A percentile compares a stretch with the other conserved stretches of the same genome.
Conservation (phyloP, 1,139 yeast species). For the Lodderomyces parapsilosis region DNA sequence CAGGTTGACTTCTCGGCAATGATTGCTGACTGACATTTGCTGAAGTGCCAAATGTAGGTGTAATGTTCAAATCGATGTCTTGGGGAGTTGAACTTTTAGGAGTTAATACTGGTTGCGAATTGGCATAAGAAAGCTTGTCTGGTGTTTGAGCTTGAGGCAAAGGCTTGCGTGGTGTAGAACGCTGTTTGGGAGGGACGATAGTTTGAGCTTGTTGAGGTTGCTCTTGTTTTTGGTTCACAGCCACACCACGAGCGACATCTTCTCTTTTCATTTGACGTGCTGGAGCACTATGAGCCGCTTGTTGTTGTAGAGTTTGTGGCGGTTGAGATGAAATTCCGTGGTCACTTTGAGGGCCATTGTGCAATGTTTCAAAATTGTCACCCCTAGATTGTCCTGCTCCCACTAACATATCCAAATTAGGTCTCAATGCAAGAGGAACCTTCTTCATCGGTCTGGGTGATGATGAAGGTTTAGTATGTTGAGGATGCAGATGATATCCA, state of each 20-base stretch:
- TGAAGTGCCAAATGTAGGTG: background rate
- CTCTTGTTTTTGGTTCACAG: background rate
- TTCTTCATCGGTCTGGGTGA: constrained; percentile 10
- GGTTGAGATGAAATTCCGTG: background rate
- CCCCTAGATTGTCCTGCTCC: background rate
- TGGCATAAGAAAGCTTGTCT: background rate
- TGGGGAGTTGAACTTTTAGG: background rate
- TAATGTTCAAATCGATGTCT: background rate
- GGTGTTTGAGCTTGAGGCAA: background rate
- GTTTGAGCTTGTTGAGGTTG: too few relatives aligned
- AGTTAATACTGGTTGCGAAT: background rate
- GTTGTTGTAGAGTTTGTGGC: background rate
- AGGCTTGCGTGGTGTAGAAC: background rate
- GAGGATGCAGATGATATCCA: constrained; percentile 13
- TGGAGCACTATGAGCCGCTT: background rate
- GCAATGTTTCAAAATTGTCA: background rate
- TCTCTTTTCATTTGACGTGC: background rate
- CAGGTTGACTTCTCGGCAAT: background rate
- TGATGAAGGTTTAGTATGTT: constrained; percentile 1
- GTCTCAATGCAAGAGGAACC: constrained; percentile 13
- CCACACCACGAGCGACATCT: background rate
- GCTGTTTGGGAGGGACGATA: background rate
- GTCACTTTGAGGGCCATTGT: background rate
- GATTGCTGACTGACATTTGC: background rate
- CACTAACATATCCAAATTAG: constrained; percentile 7